These are phyloP conservation scores for Amaranthus tricolor DNA, from an alignment of 179 eudicot species.

Conservation along the genomic window DNA sequence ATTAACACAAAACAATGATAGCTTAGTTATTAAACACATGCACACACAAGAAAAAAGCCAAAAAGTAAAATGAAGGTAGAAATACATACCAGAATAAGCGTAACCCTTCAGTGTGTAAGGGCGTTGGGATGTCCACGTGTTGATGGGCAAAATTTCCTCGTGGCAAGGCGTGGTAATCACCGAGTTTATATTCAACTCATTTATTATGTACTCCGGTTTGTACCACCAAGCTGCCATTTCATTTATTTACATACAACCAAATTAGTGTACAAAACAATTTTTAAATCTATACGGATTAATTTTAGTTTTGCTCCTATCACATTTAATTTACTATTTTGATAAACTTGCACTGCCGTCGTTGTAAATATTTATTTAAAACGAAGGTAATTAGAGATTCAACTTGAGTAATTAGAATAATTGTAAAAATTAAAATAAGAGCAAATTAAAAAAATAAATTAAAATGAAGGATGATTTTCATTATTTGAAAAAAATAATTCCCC, in stretches of 20 bases:
- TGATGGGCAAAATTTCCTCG: slow-evolving; percentile 80
- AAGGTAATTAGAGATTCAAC: no score
- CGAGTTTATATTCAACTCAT: slow-evolving; percentile 86
- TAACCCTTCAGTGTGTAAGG: slow-evolving; percentile 87
- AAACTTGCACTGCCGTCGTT: no score
- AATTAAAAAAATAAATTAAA: not conserved
- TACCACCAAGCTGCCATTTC: slow-evolving; percentile 87
- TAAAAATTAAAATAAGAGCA: no score
- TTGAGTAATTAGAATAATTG: no score
- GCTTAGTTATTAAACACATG: no score
- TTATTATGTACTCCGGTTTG: slow-evolving; percentile 82
- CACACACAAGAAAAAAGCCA: not conserved
- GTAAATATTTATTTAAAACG: no score
- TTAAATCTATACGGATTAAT: not conserved
- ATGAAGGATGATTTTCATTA: not conserved
- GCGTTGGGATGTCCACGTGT: slow-evolving; percentile 68
- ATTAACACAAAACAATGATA: no score
- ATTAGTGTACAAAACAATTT: not conserved
- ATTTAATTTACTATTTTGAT: no score
- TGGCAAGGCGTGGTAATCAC: slow-evolving; percentile 89
- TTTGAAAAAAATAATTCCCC: not conserved
- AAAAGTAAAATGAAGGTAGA: not conserved
- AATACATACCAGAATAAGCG: slow-evolving; percentile 72
- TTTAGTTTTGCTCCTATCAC: no score
- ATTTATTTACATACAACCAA: not conserved